These are phyloP conservation scores for Stereocaulon alpinum DNA, from an alignment of 495 filamentous ascomycete genomes.

Conservation along the genomic window DNA sequence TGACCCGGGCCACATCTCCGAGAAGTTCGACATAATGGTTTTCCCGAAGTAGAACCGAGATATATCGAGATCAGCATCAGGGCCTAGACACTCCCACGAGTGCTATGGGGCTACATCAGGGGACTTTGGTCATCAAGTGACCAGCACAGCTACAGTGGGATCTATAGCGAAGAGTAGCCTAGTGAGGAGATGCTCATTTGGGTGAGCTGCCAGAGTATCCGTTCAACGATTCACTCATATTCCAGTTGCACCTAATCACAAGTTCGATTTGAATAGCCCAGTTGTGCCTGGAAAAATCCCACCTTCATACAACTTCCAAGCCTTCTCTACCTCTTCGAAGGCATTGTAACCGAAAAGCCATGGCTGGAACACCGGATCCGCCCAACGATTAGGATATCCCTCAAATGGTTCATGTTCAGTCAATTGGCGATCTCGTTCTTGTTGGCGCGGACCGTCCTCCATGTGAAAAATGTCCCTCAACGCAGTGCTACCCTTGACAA, in stretches of 20 bases:
- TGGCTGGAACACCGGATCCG: constrained; percentile 37
- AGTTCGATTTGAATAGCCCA: constrained; percentile 6
- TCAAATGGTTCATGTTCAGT: constrained; percentile 26
- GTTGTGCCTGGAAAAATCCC: constrained; percentile 8
- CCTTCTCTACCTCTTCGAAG: constrained; percentile 33
- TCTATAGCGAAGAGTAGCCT: too few relatives aligned
- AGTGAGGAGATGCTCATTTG: too few relatives aligned
- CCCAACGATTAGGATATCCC: constrained; percentile 39
- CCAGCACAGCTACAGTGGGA: neutral
- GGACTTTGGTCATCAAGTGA: too few relatives aligned
- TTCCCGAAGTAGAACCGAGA: constrained; percentile 9
- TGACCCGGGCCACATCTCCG: neutral
- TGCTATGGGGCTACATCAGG: neutral
- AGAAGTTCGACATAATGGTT: neutral
- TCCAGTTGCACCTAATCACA: neutral
- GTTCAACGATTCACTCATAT: neutral
- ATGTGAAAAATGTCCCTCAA: constrained; percentile 45
- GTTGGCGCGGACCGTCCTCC: constrained; percentile 42
- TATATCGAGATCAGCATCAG: neutral
- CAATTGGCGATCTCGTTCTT: constrained; percentile 40
- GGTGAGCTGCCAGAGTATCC: too few relatives aligned
- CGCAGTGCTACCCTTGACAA: constrained; percentile 41
- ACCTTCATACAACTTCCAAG: constrained; percentile 25
- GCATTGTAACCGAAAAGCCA: constrained; percentile 42
- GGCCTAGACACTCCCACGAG: too few relatives aligned